Conservation (phyloP, 257 asterid species). For the Solanum habrochaites region DNA sequence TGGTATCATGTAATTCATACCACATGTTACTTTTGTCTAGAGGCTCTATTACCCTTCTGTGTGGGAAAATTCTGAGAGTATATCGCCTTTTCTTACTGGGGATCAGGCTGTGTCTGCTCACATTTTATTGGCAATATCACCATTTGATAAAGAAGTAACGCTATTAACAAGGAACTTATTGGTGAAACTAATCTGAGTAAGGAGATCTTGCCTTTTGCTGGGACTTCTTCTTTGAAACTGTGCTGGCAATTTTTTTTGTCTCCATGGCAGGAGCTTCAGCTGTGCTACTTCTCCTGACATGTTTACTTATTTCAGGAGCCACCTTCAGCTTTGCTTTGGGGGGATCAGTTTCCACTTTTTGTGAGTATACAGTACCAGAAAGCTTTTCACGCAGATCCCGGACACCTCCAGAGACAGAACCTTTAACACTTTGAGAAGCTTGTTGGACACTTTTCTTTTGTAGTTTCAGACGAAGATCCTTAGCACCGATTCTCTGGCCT, state of each 20-base stretch:
- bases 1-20: not conserved
- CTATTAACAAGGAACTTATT: not conserved
- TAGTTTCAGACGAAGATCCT: slow-evolving; percentile 93
- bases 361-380: slow-evolving; percentile 55
- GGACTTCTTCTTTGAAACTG: slow-evolving; percentile 43
- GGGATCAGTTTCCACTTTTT: slow-evolving; percentile 32
- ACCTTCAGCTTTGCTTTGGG: slow-evolving; percentile 36
- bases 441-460: slow-evolving; percentile 65
- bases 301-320: slow-evolving; percentile 49
- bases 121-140: not conserved
- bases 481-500: slow-evolving; percentile 57
- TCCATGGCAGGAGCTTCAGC: slow-evolving; percentile 46
- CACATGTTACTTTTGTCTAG: not conserved
- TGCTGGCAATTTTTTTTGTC: slow-evolving; percentile 24
- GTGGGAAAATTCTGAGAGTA: not conserved
- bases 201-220: slow-evolving; percentile 45
- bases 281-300: slow-evolving; percentile 47
- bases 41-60: not conserved
- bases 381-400: slow-evolving; percentile 95
- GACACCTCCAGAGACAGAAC: slow-evolving; percentile 51
- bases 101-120: not conserved
- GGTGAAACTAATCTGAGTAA: not conserved
- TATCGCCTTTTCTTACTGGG: not conserved
- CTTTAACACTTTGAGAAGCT: slow-evolving; percentile 37
- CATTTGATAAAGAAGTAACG: not conserved